A percentile compares a stretch with the other conserved stretches of the same genome.
phyloP scores from a whole-genome alignment of 805 yeast species.

The Sungouiozyma ichnusensis region DNA sequence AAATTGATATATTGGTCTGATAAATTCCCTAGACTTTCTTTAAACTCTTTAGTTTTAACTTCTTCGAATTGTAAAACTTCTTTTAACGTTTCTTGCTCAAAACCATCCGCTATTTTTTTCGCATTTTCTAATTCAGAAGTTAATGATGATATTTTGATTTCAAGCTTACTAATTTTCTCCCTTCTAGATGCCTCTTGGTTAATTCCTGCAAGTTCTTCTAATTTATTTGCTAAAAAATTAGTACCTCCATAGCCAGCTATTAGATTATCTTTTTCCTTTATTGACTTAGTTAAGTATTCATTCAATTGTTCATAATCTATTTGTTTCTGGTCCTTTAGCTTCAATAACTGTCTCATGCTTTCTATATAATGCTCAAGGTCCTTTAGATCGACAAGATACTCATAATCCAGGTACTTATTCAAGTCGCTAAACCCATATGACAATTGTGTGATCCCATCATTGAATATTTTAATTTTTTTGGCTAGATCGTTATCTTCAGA shows the following conservation, averaged over 20 bases:
- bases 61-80: constrained; percentile 63
- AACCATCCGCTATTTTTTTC: constrained; percentile 39
- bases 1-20: constrained; percentile 70
- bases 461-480: constrained; percentile 35
- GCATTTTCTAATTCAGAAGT: constrained; percentile 43
- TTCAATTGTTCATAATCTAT: constrained; percentile 80
- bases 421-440: constrained; percentile 35
- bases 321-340: constrained; percentile 81
- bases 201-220: constrained; percentile 54
- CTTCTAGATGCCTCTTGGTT: constrained; percentile 46
- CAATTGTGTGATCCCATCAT: constrained; percentile 37
- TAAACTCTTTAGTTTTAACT: constrained; percentile 69
- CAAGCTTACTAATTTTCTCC: constrained; percentile 42
- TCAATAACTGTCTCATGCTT: constrained; percentile 57
- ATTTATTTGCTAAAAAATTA: constrained; percentile 43
- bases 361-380: constrained; percentile 77
- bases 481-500: constrained; percentile 11
- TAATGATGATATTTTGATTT: constrained; percentile 38
- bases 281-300: constrained; percentile 66
- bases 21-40: constrained; percentile 55
- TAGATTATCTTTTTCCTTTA: constrained; percentile 48
- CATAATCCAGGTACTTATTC: constrained; percentile 54
- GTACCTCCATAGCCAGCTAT: constrained; percentile 43
- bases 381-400: constrained; percentile 70
- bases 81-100: constrained; percentile 45